A percentile compares a stretch with the other conserved stretches of the same genome.
These are phyloP conservation scores for Amanita brunnescens DNA, from an alignment of 768 basidiomycete species.

Conservation along the genomic window DNA sequence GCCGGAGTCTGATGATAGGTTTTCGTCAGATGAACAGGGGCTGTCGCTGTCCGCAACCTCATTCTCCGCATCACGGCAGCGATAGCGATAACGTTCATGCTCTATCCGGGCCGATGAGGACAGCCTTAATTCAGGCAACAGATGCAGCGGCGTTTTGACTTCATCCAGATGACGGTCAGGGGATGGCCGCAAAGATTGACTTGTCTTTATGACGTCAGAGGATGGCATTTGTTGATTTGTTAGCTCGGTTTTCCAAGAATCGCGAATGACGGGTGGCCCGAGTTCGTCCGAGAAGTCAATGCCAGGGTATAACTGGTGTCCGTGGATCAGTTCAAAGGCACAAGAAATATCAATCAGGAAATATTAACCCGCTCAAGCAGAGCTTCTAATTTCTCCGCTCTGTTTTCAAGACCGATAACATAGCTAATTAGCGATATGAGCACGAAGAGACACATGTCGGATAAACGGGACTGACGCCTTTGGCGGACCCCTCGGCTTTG, in stretches of 20 bases:
- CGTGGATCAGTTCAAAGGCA: neutral
- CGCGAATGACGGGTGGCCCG: conserved; percentile 52
- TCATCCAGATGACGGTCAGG: neutral
- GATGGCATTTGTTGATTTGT: neutral
- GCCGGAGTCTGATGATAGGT: conserved; percentile 21
- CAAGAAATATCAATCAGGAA: neutral
- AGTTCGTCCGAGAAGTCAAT: conserved; percentile 53
- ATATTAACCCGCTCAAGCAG: conserved; percentile 41
- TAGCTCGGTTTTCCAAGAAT: conserved; percentile 48
- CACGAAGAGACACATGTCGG: neutral
- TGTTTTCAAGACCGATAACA: conserved; percentile 50
- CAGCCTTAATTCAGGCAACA: neutral
- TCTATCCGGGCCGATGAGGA: neutral
- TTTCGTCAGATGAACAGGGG: conserved; percentile 16
- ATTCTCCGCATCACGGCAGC: neutral
- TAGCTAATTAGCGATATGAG: conserved; percentile 29
- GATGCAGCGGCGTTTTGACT: neutral
- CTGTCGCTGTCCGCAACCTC: conserved; percentile 5
- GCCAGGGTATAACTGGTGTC: conserved; percentile 48
- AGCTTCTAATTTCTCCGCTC: conserved; percentile 45
- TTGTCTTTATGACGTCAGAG: neutral
- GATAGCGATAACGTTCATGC: neutral
- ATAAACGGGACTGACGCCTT: conserved; percentile 43
- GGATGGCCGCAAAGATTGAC: neutral
- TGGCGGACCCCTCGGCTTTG: conserved; percentile 57